Evolutionary conservation across 768 basidiomycete species (phyloP).

Genomic region (Boletus rufocinnamomeus): DNA sequence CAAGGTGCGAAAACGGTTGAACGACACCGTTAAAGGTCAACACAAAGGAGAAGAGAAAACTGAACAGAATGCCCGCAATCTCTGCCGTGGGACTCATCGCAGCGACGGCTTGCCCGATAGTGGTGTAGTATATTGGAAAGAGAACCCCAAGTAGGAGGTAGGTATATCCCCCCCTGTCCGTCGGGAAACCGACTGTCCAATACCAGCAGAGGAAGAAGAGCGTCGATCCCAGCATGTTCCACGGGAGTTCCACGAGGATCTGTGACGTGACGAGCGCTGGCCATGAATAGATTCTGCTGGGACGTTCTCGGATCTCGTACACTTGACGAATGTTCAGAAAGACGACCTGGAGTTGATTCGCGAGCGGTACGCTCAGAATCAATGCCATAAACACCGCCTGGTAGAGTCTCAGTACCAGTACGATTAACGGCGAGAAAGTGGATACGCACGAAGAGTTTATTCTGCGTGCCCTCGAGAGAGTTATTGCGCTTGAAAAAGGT

Average conservation of each 20-base stretch:
- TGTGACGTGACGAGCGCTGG: slow-evolving; percentile 55
- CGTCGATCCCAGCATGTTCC: slow-evolving; percentile 59
- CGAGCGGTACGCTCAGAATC: slow-evolving; percentile 51
- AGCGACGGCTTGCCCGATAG: slow-evolving; percentile 60
- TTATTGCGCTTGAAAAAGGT: slow-evolving; percentile 61
- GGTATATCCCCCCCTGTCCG: slow-evolving; percentile 57
- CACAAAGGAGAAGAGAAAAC: slow-evolving; percentile 61
- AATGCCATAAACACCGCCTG: slow-evolving; percentile 59
- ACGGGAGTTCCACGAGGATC: slow-evolving; percentile 58
- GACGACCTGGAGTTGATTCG: slow-evolving; percentile 64
- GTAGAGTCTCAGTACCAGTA: background rate
- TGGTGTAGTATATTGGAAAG: slow-evolving; percentile 63
- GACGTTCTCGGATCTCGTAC: slow-evolving; percentile 67
- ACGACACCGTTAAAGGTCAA: slow-evolving; percentile 70
- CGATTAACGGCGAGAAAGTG: background rate
- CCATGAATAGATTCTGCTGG: slow-evolving; percentile 69
- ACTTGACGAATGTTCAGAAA: slow-evolving; percentile 60
- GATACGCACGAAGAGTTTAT: slow-evolving; percentile 61
- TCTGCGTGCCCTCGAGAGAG: slow-evolving; percentile 59
- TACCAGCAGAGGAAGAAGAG: slow-evolving; percentile 70
- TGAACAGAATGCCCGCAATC: slow-evolving; percentile 59
- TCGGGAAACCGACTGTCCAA: slow-evolving; percentile 65
- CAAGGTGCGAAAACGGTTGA: slow-evolving; percentile 60
- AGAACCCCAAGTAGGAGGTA: slow-evolving; percentile 55
- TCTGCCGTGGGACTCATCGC: slow-evolving; percentile 61